A percentile compares a stretch with the other conserved stretches of the same genome.
These are phyloP conservation scores for Lactuca sativa DNA, from an alignment of 129 eudicot genomes.

Conservation along the genomic window DNA sequence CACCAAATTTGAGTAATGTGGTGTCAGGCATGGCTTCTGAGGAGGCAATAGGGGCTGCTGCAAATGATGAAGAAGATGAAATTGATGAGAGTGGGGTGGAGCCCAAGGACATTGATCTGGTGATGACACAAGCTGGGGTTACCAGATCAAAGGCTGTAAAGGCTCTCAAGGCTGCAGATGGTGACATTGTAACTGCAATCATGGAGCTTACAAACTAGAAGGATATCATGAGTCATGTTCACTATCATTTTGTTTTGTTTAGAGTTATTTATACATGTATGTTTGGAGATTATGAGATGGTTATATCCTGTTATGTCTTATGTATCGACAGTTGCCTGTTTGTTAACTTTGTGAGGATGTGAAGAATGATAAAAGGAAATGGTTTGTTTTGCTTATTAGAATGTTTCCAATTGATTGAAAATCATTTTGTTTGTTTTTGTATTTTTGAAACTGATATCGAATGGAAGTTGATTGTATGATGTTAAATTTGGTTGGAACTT, in stretches of 20 bases:
- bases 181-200: slow-evolving; percentile 87
- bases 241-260: not conserved
- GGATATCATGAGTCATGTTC: not conserved
- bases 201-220: slow-evolving; percentile 79
- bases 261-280: not conserved
- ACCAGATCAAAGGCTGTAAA: slow-evolving; percentile 66
- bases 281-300: slow-evolving; percentile 13
- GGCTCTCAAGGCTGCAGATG: slow-evolving; percentile 72
- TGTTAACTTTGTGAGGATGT: slow-evolving; percentile 6
- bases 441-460: not conserved
- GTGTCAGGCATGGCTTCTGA: slow-evolving; percentile 38
- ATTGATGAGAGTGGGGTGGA: slow-evolving; percentile 76
- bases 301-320: slow-evolving; percentile 8
- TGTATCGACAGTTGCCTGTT: slow-evolving; percentile 18
- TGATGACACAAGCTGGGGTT: slow-evolving; percentile 87
- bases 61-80: slow-evolving; percentile 70
- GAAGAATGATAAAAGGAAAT: slow-evolving; percentile 18
- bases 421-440: too few relatives aligned
- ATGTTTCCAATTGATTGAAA: not conserved
- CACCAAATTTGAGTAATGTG: slow-evolving; percentile 46
- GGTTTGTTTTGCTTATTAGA: slow-evolving; percentile 6
- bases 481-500: too few relatives aligned
- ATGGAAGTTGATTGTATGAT: too few relatives aligned
- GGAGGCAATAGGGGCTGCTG: slow-evolving; percentile 38
- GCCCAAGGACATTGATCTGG: slow-evolving; percentile 77